Evolutionary conservation across 139 green algal genomes (phyloP), one percentile per base, ranked within the genome.

Genomic region (Chlamydomonas sp.): DNA sequence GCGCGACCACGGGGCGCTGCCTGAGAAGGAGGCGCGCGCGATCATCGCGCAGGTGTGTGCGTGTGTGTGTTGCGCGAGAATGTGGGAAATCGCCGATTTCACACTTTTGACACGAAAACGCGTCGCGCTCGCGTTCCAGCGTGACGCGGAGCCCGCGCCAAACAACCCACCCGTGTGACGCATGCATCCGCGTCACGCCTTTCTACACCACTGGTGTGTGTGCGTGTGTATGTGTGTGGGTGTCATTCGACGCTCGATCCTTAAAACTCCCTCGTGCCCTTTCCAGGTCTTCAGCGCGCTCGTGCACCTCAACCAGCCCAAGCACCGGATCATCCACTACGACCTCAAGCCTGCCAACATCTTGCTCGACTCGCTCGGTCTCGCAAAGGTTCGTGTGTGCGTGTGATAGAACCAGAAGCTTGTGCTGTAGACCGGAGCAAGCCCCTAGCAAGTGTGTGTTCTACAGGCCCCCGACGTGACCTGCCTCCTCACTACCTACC

Each of bases 311-410:
- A 89, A 89, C 62, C 67, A 78, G 38, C 69, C 73, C 10, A 65
- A 16, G 22, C 34, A 29, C 33, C 73, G 81, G 10, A 79, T 98
- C 65, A 97, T 98, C 67, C 92, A 98, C 81, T 97, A 96, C 58
- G 89, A 95, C 75, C 83, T 97, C 30, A 97, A 97, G 73, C 92
- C 92, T 0, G 93, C 89, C 64, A 98, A 98, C 85, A 94, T 97
- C 31, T 79, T 98, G 71, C 97, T 98, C 74, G 87, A 96, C 77
- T 58, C 31, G 8, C 58, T 84, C 33, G 93, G 93, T 0, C 73
- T 84, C 60, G 87, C 85, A 79, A 97, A 97, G 76, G n/a, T n/a
- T n/a, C n/a, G n/a, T n/a, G n/a, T n/a, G n/a, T n/a, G n/a, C n/a
- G n/a, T n/a, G n/a, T n/a, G n/a, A n/a, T n/a, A n/a, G n/a, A 10